A percentile compares a stretch with the other conserved stretches of the same genome.
These are phyloP conservation scores for Fusarium fracticaudum DNA, from an alignment of 2,329 filamentous ascomycete genomes.

Conservation along the genomic window DNA sequence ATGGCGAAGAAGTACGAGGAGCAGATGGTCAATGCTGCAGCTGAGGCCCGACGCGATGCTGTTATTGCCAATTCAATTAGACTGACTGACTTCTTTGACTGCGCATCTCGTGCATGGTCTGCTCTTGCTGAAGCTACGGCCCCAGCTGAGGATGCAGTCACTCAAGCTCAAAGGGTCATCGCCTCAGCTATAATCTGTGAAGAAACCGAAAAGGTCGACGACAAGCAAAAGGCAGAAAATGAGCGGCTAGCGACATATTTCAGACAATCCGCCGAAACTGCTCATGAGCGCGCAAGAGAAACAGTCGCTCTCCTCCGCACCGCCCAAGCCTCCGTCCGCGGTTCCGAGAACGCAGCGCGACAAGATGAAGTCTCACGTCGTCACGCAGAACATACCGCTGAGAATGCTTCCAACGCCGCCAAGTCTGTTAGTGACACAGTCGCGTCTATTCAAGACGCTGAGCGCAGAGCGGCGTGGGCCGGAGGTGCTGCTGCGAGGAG, in stretches of 20 bases:
- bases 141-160: conserved; percentile 21
- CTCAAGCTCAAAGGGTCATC: conserved; percentile 19
- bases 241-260: conserved; percentile 10
- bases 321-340: conserved; percentile 12
- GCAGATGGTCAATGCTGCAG: conserved; percentile 7
- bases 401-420: background rate
- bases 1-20: conserved; percentile 20
- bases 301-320: conserved; percentile 13
- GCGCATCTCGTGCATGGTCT: conserved; percentile 21
- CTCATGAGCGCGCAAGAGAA: conserved; percentile 19
- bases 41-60: conserved; percentile 10
- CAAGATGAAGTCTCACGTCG: conserved; percentile 13
- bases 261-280: conserved; percentile 23
- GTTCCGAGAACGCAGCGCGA: conserved; percentile 6
- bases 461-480: conserved; percentile 9
- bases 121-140: conserved; percentile 19
- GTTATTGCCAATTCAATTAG: background rate
- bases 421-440: conserved; percentile 2
- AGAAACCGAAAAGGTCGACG: conserved; percentile 17
- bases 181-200: conserved; percentile 16
- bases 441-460: conserved; percentile 9
- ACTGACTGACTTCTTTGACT: conserved; percentile 20
- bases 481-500: conserved; percentile 9
- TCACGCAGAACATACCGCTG: conserved; percentile 5
- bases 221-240: conserved; percentile 17